Conservation (phyloP, 106 monocot genomes). For the Posidonia australis region DNA sequence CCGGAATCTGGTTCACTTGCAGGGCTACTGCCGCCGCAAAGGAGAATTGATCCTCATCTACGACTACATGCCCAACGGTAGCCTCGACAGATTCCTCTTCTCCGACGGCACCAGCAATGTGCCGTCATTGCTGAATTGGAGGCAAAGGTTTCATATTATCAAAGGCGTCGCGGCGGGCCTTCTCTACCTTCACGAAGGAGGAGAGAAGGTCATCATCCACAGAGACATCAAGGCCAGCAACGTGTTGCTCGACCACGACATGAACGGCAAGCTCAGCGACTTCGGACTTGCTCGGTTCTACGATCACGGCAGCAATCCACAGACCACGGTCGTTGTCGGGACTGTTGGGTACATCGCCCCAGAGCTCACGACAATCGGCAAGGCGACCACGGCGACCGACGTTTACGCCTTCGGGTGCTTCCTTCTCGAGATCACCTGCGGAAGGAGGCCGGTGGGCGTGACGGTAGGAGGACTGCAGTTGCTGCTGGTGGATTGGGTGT, state of each 20-base stretch:
- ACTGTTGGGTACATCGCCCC: conserved; percentile 4
- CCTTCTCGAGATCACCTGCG: not conserved
- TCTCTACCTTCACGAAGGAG: conserved; percentile 8
- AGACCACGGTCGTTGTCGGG: not conserved
- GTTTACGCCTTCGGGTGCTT: conserved; percentile 1
- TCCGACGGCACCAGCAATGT: not conserved
- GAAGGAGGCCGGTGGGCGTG: not conserved
- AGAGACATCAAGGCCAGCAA: conserved; percentile 46
- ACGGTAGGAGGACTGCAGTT: not conserved
- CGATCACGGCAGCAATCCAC: not conserved
- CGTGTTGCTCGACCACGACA: conserved; percentile 6
- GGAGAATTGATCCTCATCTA: too few relatives aligned
- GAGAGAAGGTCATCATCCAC: conserved; percentile 24
- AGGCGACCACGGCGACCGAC: not conserved
- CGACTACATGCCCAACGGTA: conserved; percentile 2
- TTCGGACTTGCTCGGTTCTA: conserved; percentile 1
- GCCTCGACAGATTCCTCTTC: too few relatives aligned
- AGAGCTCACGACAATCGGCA: not conserved
- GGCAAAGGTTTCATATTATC: conserved; percentile 5
- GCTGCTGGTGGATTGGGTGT: conserved; percentile 3
- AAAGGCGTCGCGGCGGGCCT: conserved; percentile 11
- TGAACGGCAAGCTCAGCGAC: conserved; percentile 1
- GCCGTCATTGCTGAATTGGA: conserved; percentile 4
- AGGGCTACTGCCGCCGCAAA: conserved; percentile 13
- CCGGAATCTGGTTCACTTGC: conserved; percentile 16